Base-by-base conservation (phyloP, 1,139 yeast genomes). In the Taphrina deformans region DNA sequence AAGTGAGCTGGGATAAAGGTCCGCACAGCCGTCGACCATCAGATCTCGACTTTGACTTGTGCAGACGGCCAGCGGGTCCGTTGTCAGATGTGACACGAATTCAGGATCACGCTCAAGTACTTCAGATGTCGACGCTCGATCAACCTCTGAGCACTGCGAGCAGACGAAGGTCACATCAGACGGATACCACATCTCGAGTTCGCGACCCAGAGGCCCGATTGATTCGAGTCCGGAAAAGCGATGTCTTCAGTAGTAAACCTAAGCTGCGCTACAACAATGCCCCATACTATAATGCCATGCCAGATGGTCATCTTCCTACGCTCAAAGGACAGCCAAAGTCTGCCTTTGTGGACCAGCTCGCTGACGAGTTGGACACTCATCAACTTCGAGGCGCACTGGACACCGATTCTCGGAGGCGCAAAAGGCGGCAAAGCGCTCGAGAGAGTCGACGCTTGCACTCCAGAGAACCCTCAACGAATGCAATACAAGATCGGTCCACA, bases 231-330 rank as follows among this genome's bases (percentile, higher is more conserved):
- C 63, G 63, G 12, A 40, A 40, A 6, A 59, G 63, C 29, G 63
- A 52, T 41, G 46, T 59, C 33, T 59, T 59, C 31, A 48, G 63
- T n/a, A 51, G 48, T 18, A 48, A 31, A 40, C 63, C 63, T 12
- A 26, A n/a, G n/a, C 53, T 59, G n/a, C 55, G 41, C 18, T 59
- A 27, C 41, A 48, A 33, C 48, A 38, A 50, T n/a, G 21, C 26
- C 18, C 31, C 29, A 18, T 21, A 40, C n/a, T 59, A 50, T 27
- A 33, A 50, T 9, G 38, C 35, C 40, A 59, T 50, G 41, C 63
- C 63, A 3, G 56, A 59, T n/a, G 63, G 63, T 14, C 63, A 50
- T 18, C 40, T 59, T 12, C 63, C 63, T 16, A 59, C 63, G 9
- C 27, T 59, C 45, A 41, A 35, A 18, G 55, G 55, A 21, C 53